Percentiles rank a stretch among this genome's conserved stretches.
These are phyloP conservation scores for Alternaria hordeiaustralica DNA, from an alignment of 2,329 filamentous ascomycete species.

Conservation along the genomic window DNA sequence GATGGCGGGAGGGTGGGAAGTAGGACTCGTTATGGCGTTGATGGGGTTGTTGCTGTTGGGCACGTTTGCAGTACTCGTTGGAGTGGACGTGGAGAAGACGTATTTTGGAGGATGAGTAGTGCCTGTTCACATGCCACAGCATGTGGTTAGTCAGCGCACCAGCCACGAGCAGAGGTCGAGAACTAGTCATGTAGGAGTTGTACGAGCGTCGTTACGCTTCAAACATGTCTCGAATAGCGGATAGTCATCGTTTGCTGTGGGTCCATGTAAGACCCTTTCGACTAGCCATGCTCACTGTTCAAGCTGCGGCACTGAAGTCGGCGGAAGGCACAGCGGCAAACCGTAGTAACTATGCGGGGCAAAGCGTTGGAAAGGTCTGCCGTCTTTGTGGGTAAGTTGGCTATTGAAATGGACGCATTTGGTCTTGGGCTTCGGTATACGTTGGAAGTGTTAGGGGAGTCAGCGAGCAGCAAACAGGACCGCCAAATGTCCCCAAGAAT, in stretches of 20 bases:
- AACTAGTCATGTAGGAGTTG: neutral
- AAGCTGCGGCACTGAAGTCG: neutral
- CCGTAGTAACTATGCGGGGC: neutral
- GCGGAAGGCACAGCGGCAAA: neutral
- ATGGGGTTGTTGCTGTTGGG: conserved; percentile 44
- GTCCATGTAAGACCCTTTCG: neutral
- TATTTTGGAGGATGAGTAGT: neutral
- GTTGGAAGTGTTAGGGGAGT: neutral
- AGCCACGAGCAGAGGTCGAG: neutral
- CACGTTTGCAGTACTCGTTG: conserved; percentile 27
- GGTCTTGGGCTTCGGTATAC: neutral
- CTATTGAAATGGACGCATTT: neutral
- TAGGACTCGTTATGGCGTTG: conserved; percentile 57
- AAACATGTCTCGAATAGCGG: neutral
- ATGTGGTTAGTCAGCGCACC: neutral
- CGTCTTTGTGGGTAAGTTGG: neutral
- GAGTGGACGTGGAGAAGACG: conserved; percentile 25
- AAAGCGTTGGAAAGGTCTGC: neutral
- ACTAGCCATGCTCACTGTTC: neutral
- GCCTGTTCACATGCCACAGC: neutral
- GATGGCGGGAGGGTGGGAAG: conserved; percentile 65
- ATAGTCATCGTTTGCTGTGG: neutral
- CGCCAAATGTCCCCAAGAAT: neutral
- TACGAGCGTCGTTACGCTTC: neutral
- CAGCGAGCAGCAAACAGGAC: neutral